These are phyloP conservation scores for Globisporangium uncinulatum DNA, from an alignment of 352 stramenopile genomes.

Conservation along the genomic window DNA sequence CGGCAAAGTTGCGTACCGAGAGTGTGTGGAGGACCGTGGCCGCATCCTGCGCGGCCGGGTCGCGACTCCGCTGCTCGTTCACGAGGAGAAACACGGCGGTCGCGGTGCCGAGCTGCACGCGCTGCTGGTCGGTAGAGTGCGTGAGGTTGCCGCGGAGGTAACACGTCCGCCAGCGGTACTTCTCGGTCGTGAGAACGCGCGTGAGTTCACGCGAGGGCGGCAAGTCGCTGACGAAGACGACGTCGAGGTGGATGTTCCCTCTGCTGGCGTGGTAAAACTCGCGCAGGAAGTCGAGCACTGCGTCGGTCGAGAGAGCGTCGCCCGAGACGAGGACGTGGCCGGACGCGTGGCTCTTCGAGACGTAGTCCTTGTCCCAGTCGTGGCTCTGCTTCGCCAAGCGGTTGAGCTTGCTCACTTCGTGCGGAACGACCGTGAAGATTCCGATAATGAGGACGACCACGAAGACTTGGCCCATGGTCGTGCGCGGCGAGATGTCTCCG, in stretches of 20 bases:
- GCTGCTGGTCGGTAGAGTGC: slow-evolving; percentile 36
- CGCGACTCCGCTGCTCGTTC: slow-evolving; percentile 25
- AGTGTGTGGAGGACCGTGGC: slow-evolving; percentile 52
- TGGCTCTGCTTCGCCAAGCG: slow-evolving; percentile 51
- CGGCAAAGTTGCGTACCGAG: slow-evolving; percentile 49
- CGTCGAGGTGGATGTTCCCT: slow-evolving; percentile 50
- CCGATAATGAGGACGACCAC: slow-evolving; percentile 64
- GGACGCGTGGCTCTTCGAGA: slow-evolving; percentile 24
- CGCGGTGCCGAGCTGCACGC: slow-evolving; percentile 33
- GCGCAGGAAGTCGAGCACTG: slow-evolving; percentile 52
- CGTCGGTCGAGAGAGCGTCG: slow-evolving; percentile 32
- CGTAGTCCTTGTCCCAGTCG: slow-evolving; percentile 51
- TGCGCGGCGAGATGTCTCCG: slow-evolving; percentile 55
- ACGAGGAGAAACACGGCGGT: slow-evolving; percentile 64
- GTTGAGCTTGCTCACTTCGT: slow-evolving; percentile 57
- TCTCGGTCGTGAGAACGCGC: slow-evolving; percentile 36
- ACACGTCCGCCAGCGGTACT: slow-evolving; percentile 34
- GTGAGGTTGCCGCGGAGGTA: slow-evolving; percentile 53
- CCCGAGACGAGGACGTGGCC: slow-evolving; percentile 63
- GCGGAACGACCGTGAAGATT: slow-evolving; percentile 61
- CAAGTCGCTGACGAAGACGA: slow-evolving; percentile 55
- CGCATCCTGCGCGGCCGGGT: slow-evolving; percentile 37
- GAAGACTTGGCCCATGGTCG: slow-evolving; percentile 50
- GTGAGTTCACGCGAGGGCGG: slow-evolving; percentile 30
- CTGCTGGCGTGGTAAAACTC: slow-evolving; percentile 69